A percentile compares a stretch with the other conserved stretches of the same genome.
These are phyloP conservation scores for Akebia trifoliata DNA, from an alignment of 164 flowering plant genomes.

Conservation along the genomic window DNA sequence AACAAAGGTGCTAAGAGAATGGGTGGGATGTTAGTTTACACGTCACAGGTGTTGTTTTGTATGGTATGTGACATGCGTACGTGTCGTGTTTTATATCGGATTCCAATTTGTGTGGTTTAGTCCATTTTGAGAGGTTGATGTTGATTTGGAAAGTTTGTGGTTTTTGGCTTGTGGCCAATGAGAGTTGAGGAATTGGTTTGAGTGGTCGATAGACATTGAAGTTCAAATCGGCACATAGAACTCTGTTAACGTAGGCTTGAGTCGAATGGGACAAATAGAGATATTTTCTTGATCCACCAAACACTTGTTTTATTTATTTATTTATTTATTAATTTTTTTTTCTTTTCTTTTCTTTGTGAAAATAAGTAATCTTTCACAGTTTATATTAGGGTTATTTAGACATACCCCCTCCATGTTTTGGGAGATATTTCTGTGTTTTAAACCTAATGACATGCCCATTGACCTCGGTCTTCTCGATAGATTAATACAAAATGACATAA, in stretches of 20 bases:
- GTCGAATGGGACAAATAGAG: background rate
- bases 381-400: too few relatives aligned
- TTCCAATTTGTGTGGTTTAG: constrained; percentile 22
- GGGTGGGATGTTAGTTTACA: constrained; percentile 26
- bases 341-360: too few relatives aligned
- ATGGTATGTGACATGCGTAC: constrained; percentile 29
- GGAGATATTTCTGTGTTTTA: too few relatives aligned
- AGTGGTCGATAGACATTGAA: background rate
- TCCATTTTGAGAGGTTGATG: constrained; percentile 13
- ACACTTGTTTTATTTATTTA: too few relatives aligned
- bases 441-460: too few relatives aligned
- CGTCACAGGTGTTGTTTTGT: constrained; percentile 22
- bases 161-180: constrained; percentile 3
- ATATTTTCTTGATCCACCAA: constrained; percentile 1
- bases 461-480: too few relatives aligned
- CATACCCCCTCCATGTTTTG: too few relatives aligned
- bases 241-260: too few relatives aligned
- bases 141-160: background rate
- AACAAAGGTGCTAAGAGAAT: background rate
- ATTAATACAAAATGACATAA: too few relatives aligned
- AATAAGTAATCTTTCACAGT: too few relatives aligned
- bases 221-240: too few relatives aligned
- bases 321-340: too few relatives aligned
- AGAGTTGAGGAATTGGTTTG: background rate
- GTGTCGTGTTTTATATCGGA: constrained; percentile 19